Evolutionary conservation across 2,329 filamentous ascomycete genomes (phyloP).

Genomic region (Pseudogymnoascus sp.): DNA sequence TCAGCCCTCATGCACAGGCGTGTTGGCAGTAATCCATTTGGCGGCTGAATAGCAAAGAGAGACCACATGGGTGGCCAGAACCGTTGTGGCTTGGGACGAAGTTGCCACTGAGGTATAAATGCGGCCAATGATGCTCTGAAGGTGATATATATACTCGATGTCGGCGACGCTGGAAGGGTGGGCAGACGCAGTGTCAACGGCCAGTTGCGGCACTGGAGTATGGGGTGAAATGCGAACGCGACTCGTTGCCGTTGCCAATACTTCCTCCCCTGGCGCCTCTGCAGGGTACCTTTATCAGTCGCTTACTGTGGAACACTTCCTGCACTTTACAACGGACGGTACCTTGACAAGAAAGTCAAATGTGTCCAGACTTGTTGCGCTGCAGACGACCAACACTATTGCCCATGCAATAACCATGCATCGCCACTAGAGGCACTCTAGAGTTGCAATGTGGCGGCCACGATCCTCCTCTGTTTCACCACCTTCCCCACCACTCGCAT

Average conservation of each 20-base stretch:
- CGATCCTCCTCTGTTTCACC: constrained; percentile 1
- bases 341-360: background rate
- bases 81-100: background rate
- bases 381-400: background rate
- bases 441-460: background rate
- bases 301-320: background rate
- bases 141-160: background rate
- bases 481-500: constrained; percentile 1
- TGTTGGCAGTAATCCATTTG: background rate
- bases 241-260: background rate
- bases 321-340: background rate
- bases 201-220: background rate
- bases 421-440: background rate
- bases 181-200: background rate
- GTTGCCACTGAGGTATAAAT: background rate
- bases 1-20: background rate
- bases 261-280: background rate
- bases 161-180: background rate
- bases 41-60: background rate
- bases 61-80: background rate
- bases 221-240: background rate
- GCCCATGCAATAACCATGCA: background rate
- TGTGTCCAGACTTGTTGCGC: background rate
- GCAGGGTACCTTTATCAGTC: background rate
- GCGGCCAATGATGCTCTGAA: background rate